Evolutionary conservation across 1,284 basidiomycete genomes (phyloP), one percentile per base, ranked within the genome.

Genomic region (Naganishia sp.): DNA sequence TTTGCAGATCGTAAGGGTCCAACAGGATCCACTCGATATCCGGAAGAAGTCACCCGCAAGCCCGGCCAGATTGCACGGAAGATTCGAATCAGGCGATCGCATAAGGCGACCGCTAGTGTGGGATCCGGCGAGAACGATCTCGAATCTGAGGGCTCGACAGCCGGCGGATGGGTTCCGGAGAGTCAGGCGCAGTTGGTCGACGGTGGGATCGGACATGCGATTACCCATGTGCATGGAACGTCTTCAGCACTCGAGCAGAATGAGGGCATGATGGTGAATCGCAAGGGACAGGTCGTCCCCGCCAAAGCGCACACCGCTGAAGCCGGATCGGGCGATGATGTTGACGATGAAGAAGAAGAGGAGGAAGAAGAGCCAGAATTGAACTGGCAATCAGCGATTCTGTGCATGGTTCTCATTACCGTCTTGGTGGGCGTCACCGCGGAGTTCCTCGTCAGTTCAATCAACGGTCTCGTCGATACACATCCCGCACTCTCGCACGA

Each of bases 371-470:
- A 73, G 7, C 74, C 77, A 18, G 81, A 84, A 72, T 76, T 80
- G 64, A 83, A 83, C 49, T 81, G 84, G 67, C 69, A 84, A 51
- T 83, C 82, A 69, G 79, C 81, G 5, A 73, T 83, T 32, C 71
- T 76, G 23, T 61, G 60, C 46, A 67, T 65, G 63, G 51, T 77
- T 31, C 45, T 80, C 45, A 70, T 72, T 55, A 75, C 76, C 15
- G 77, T 75, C 25, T 53, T 80, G n/a, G 77, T 79, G 51, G 77
- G 85, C 66, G 80, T 94, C 35, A 94, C 90, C 1, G 90, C 92
- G 15, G 93, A 94, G 77, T 91, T 78, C 52, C 25, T 63, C 2
- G 54, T 67, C 51, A 50, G 18, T 46, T 50, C 52, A 4, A 61
- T 57, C 35, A 53, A 68, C 56, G 78, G 77, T 42, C 65, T 79